Evolutionary conservation across 2,329 filamentous ascomycete species (phyloP).

Genomic region (Paraconiothyrium sp.): DNA sequence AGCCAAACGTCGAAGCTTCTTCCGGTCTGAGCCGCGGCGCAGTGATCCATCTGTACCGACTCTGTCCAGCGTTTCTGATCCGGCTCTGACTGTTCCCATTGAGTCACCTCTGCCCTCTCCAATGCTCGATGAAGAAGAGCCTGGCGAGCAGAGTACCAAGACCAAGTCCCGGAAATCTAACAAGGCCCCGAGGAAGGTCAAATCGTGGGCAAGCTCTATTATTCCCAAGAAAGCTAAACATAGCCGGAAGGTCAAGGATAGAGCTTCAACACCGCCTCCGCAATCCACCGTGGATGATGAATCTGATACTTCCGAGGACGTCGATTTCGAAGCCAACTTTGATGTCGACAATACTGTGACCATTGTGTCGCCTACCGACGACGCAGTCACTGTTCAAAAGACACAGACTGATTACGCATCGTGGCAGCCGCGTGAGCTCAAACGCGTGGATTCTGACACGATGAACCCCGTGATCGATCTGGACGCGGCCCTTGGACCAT

Average conservation of each 20-base stretch:
- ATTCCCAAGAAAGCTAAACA: constrained; percentile 69
- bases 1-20: constrained; percentile 49
- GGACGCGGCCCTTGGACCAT: constrained; percentile 90
- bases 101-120: constrained; percentile 41
- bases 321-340: constrained; percentile 52
- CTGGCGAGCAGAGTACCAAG: constrained; percentile 56
- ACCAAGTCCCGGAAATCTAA: constrained; percentile 64
- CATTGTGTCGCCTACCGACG: constrained; percentile 49
- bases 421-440: constrained; percentile 49
- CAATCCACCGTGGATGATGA: constrained; percentile 34
- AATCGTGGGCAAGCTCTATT: constrained; percentile 74
- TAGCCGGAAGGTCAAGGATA: constrained; percentile 56
- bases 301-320: constrained; percentile 46
- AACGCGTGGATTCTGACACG: constrained; percentile 63
- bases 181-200: constrained; percentile 72
- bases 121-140: constrained; percentile 35
- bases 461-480: constrained; percentile 88
- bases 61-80: constrained; percentile 47
- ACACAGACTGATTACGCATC: constrained; percentile 47
- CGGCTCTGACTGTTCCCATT: constrained; percentile 40
- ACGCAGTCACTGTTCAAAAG: constrained; percentile 33
- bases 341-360: constrained; percentile 54
- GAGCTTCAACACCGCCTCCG: constrained; percentile 41
- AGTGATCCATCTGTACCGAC: constrained; percentile 49
- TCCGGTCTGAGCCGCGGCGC: constrained; percentile 61